Conservation (phyloP, 306 rosid species). For the Quercus suber region DNA sequence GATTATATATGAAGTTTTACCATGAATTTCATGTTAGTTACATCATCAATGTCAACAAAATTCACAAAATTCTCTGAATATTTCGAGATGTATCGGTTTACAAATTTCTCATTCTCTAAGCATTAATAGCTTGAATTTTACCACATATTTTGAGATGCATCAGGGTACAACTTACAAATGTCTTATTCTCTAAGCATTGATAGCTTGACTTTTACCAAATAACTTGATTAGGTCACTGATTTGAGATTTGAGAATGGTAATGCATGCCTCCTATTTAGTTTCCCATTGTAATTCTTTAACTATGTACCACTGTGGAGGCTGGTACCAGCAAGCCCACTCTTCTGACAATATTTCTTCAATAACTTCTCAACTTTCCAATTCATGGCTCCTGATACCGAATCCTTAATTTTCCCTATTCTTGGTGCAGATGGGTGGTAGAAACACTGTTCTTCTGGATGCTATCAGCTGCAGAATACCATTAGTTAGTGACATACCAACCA, state of each 20-base stretch:
- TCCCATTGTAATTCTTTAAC: neutral
- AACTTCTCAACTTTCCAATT: conserved; percentile 2
- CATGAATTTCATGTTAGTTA: neutral
- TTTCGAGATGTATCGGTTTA: neutral
- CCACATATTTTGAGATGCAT: neutral
- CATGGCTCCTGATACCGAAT: neutral
- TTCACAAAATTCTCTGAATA: conserved; percentile 1
- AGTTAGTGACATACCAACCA: conserved; percentile 91
- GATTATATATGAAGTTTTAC: neutral
- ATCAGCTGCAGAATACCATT: conserved; percentile 91
- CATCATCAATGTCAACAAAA: neutral
- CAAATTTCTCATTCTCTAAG: neutral
- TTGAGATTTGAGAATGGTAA: neutral
- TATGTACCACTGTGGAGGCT: neutral
- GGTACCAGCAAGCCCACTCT: neutral
- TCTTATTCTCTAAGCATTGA: neutral
- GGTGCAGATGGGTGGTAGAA: conserved; percentile 95
- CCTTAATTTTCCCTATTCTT: conserved; percentile 8
- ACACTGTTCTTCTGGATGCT: conserved; percentile 92
- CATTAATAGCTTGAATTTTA: neutral
- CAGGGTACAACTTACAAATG: neutral
- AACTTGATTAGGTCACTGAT: neutral
- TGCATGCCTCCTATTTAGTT: neutral
- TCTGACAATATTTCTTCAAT: neutral
- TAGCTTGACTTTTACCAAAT: neutral